Evolutionary conservation across 2,329 filamentous ascomycete genomes (phyloP).

Genomic region (Cyclaneusma minus): DNA sequence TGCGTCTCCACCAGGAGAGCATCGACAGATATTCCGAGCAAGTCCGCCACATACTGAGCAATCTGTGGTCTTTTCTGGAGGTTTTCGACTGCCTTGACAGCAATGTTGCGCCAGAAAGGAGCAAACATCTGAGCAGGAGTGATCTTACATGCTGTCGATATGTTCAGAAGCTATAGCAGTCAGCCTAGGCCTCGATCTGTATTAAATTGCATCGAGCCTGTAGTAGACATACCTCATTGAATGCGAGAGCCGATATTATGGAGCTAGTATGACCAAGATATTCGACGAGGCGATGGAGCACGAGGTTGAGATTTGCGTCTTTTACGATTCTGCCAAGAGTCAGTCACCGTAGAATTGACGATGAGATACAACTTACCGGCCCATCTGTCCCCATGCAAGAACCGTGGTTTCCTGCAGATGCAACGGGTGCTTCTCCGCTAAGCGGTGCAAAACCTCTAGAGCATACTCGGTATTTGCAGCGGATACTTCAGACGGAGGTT

Average conservation of each 20-base stretch:
- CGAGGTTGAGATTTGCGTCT: slow-evolving; percentile 74
- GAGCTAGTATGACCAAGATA: slow-evolving; percentile 75
- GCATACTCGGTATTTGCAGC: slow-evolving; percentile 52
- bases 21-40: slow-evolving; percentile 60
- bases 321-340: slow-evolving; percentile 40
- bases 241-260: slow-evolving; percentile 66
- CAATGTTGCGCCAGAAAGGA: slow-evolving; percentile 80
- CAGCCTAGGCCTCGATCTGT: not conserved
- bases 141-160: slow-evolving; percentile 49
- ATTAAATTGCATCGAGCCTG: slow-evolving; percentile 12
- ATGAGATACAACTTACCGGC: slow-evolving; percentile 32
- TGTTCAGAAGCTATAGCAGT: slow-evolving; percentile 45
- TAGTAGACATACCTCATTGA: slow-evolving; percentile 46
- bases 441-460: slow-evolving; percentile 53
- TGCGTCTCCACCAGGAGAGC: slow-evolving; percentile 66
- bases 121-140: slow-evolving; percentile 57
- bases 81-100: slow-evolving; percentile 70
- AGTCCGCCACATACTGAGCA: slow-evolving; percentile 62
- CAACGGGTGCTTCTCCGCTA: slow-evolving; percentile 53
- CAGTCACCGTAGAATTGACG: slow-evolving; percentile 2
- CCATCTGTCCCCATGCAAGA: slow-evolving; percentile 73
- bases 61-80: slow-evolving; percentile 69
- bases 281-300: slow-evolving; percentile 69
- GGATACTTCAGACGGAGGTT: slow-evolving; percentile 29
- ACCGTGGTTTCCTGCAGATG: slow-evolving; percentile 72